Evolutionary conservation across 306 rosid genomes (phyloP).

Genomic region (Malus sylvestris): DNA sequence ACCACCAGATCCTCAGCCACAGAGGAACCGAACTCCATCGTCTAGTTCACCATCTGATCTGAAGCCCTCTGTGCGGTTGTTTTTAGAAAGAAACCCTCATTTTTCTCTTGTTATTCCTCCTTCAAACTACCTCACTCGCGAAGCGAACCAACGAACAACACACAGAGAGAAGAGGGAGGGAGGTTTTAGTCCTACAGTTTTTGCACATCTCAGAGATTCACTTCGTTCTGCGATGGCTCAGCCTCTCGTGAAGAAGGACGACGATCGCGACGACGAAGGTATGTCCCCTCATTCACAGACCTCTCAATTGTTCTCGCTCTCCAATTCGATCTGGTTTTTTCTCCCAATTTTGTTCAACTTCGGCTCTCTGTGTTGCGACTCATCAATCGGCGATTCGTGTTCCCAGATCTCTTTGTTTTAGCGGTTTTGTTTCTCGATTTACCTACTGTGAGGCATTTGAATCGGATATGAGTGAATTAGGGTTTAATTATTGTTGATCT

Average conservation of each 20-base stretch:
- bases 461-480: constrained; percentile 23
- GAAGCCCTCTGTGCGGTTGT: neutral
- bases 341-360: constrained; percentile 5
- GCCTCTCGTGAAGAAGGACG: constrained; percentile 94
- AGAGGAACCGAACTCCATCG: neutral
- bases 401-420: constrained; percentile 51
- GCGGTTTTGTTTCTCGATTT: neutral
- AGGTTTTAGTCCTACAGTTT: neutral
- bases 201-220: constrained; percentile 45
- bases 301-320: neutral
- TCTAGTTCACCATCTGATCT: neutral
- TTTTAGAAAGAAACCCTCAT: neutral
- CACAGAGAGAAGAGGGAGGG: neutral
- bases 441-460: constrained; percentile 5
- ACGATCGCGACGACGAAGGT: constrained; percentile 99
- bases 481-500: constrained; percentile 21
- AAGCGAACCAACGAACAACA: neutral
- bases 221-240: constrained; percentile 66
- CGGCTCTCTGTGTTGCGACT: constrained; percentile 2
- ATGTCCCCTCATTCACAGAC: constrained; percentile 2
- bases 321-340: constrained; percentile 24
- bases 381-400: constrained; percentile 22
- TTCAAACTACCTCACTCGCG: constrained; percentile 3
- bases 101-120: neutral
- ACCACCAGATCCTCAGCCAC: neutral